Evolutionary conservation across 805 yeast genomes (phyloP), one percentile per base, ranked within the genome.

Genomic region (Zygoascus flipseniorum): DNA sequence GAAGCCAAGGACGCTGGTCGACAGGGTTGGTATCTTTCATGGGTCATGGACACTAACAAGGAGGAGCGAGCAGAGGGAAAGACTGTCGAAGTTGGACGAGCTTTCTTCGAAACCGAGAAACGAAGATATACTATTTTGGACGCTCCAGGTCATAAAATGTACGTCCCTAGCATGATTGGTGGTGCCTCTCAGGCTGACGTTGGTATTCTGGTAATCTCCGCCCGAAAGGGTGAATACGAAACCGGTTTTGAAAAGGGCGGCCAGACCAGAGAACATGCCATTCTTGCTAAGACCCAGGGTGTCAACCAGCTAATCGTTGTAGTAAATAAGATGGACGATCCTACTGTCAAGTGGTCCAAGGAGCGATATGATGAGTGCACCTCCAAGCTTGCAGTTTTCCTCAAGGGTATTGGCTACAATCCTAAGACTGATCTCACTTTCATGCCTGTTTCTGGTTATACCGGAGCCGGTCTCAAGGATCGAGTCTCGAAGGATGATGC

Each of bases 181-280:
- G 99, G 99, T 72, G 99, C 99, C 18, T 90, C 98, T 47, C 99
- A 93, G 76, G 99, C 99, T 37, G 99, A 93, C 75, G 93, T 92
- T 54, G 99, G 99, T 74, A 82, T 93, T 60, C 79, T 93, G 65
- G 99, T 93, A 49, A 93, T 93, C 63, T 87, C 96, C 58, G 98
- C 98, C 47, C 86, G 99, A 79, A 89, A 90, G 73, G 99, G 99
- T 75, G 99, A 93, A 72, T 93, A 93, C 73, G 99, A 93, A 76
- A 93, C 99, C 52, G 99, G 99, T 57, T 92, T 92, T 67, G 99
- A 92, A 76, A 88, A 89, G 71, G 98, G 98, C 66, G 99, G 99
- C 62, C 99, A 92, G 76, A 90, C 98, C 39, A 85, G 97, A 76
- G 98, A 90, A 78, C 99, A 92, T 68, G 98, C 98, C 11, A 76